These are phyloP conservation scores for Beauveria australis DNA, from an alignment of 2,329 filamentous ascomycete species.

Conservation along the genomic window DNA sequence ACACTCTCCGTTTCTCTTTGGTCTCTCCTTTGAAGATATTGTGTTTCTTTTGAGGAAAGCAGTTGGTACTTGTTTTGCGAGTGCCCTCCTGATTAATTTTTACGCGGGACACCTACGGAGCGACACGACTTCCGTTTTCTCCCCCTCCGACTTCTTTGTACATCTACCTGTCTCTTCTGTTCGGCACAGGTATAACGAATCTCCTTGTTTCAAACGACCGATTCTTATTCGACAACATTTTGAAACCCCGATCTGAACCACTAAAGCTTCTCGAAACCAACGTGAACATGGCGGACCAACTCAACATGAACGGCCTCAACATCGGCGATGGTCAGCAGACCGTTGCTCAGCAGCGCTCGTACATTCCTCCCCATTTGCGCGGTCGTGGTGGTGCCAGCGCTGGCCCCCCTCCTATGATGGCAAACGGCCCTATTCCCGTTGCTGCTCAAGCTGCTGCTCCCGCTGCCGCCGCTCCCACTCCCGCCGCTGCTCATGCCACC, in stretches of 20 bases:
- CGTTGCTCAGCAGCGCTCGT: slow-evolving; percentile 47
- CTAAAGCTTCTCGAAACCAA: slow-evolving; percentile 15
- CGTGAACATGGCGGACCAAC: slow-evolving; percentile 68
- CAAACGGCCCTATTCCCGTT: slow-evolving; percentile 15
- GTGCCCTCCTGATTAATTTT: slow-evolving; percentile 21
- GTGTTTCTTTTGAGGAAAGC: slow-evolving; percentile 35
- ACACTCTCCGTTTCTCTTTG: slow-evolving; percentile 30
- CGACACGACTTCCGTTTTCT: slow-evolving; percentile 24
- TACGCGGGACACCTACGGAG: slow-evolving; percentile 25
- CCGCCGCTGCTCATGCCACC: slow-evolving; percentile 18
- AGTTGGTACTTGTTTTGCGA: slow-evolving; percentile 23
- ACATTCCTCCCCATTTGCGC: slow-evolving; percentile 81
- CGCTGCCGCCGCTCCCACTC: slow-evolving; percentile 2
- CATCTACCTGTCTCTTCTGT: slow-evolving; percentile 11
- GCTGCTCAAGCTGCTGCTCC: slow-evolving; percentile 14
- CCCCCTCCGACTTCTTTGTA: slow-evolving; percentile 6
- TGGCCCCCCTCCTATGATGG: slow-evolving; percentile 14
- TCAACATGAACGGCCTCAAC: slow-evolving; percentile 71
- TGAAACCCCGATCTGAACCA: slow-evolving; percentile 14
- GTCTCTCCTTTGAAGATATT: slow-evolving; percentile 40
- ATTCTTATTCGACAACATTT: background rate
- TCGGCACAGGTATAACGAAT: slow-evolving; percentile 19
- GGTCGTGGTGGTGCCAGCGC: slow-evolving; percentile 35
- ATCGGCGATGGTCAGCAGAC: slow-evolving; percentile 38
- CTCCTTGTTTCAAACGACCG: slow-evolving; percentile 20